These are phyloP conservation scores for Chaetoceros muelleri DNA, from an alignment of 108 stramenopile species.

Conservation along the genomic window DNA sequence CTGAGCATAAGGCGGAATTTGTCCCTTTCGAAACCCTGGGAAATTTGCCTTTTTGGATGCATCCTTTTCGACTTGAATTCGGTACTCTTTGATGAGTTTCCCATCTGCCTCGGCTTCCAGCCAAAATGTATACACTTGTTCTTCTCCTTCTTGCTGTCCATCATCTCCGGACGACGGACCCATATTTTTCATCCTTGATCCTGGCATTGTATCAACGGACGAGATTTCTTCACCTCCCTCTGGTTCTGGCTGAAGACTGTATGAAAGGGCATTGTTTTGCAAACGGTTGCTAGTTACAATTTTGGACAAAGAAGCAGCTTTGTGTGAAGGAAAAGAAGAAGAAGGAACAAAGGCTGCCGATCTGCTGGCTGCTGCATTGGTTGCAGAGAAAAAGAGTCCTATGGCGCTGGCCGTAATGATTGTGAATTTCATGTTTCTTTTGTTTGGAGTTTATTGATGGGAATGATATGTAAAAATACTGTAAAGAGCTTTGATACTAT, in stretches of 20 bases:
- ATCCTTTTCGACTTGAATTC: slow-evolving; percentile 59
- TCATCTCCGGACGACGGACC: slow-evolving; percentile 17
- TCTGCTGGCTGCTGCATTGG: no score
- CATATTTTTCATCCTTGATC: slow-evolving; percentile 67
- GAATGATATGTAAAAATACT: no score
- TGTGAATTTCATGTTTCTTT: no score
- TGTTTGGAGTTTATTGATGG: no score
- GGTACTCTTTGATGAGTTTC: slow-evolving; percentile 41
- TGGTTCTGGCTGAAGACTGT: slow-evolving; percentile 61
- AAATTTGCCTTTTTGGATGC: slow-evolving; percentile 74
- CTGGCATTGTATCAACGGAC: slow-evolving; percentile 29
- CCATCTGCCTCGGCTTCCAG: slow-evolving; percentile 46
- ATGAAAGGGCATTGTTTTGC: no score
- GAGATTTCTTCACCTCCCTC: slow-evolving; percentile 69
- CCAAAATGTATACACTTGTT: slow-evolving; percentile 61
- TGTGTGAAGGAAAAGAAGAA: no score
- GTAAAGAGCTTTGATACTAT: no score
- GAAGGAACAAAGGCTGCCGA: no score
- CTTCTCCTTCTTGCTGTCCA: slow-evolving; percentile 26
- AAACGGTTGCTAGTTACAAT: no score
- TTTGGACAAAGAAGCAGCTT: no score
- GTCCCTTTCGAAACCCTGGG: slow-evolving; percentile 79
- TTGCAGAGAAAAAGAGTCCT: no score
- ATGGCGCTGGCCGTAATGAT: no score
- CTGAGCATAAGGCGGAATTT: slow-evolving; percentile 76